Evolutionary conservation across 2,329 filamentous ascomycete species (phyloP), one percentile per base, ranked within the genome.

Genomic region (Blastomyces silverae): DNA sequence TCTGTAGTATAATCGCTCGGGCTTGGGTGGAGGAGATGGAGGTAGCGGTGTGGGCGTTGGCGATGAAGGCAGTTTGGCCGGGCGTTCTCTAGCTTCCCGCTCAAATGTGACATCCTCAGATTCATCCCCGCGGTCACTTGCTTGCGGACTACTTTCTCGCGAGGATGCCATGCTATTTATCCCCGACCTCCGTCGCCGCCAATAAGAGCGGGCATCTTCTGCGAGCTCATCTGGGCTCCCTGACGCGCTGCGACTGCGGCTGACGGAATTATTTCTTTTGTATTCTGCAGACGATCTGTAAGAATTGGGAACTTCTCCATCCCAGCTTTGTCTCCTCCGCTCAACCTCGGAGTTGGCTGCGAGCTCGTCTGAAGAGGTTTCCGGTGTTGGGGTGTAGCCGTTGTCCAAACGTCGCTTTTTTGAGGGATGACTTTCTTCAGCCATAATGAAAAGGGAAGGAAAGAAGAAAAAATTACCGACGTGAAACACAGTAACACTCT

Each of bases 1-100:
- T 53, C 80, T 83, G 79, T 92, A 96, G 73, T 88, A 82, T 20
- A 92, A 83, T 31, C 77, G 78, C 28, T 81, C 80, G 3, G 85
- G 84, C 66, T 86, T 82, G 31, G 74, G 76, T 15, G 78, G 79
- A 55, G 74, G 75, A 39, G 76, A 78, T 48, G 74, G 76, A 64
- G 75, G 77, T 7, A 78, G 73, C 15, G 77, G 73, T 39, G 73
- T 75, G 15, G 72, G 70, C 15, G 73, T 73, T n/a, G 73, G 74
- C 63, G 69, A 69, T 71, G 64, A 55, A 52, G 55, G 56, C 53
- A 55, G 55, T 2, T 64, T 55, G 34, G 11, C 52, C 55, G 53
- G 8, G 37, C 42, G 31, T 44, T 61, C 58, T 66, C 66, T 46
- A 62, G 17, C 22, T 50, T 59, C 22, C 57, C 60, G 17, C 53